These are phyloP conservation scores for Trichosanthes cucumerina DNA, from an alignment of 306 rosid genomes.

Conservation along the genomic window DNA sequence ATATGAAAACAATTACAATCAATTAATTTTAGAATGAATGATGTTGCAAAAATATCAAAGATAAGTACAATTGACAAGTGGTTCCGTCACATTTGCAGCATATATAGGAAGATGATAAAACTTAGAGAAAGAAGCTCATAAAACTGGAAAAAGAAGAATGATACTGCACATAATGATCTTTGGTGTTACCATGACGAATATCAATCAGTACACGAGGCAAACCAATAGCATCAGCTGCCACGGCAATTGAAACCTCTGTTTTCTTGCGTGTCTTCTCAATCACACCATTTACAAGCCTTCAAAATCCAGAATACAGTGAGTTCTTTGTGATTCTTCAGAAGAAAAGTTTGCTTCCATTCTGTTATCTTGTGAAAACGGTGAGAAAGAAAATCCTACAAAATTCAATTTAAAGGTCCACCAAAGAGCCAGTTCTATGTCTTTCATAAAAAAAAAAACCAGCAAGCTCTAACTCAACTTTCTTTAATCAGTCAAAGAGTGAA, in stretches of 20 bases:
- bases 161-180: neutral
- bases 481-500: neutral
- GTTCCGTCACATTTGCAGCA: neutral
- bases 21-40: conserved; percentile 1
- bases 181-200: conserved; percentile 64
- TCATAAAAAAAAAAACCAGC: no score
- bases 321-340: neutral
- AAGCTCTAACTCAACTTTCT: neutral
- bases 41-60: neutral
- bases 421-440: neutral
- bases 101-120: neutral
- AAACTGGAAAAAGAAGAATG: neutral
- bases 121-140: neutral
- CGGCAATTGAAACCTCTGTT: conserved; percentile 57
- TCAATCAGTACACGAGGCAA: conserved; percentile 79
- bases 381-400: neutral
- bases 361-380: neutral
- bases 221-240: conserved; percentile 65
- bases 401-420: neutral
- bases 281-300: conserved; percentile 82
- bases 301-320: neutral
- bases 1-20: neutral
- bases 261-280: conserved; percentile 81
- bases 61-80: neutral
- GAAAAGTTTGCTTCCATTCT: neutral